These are phyloP conservation scores for Sporopachydermia lactativora DNA, from an alignment of 805 yeast species.

Conservation along the genomic window DNA sequence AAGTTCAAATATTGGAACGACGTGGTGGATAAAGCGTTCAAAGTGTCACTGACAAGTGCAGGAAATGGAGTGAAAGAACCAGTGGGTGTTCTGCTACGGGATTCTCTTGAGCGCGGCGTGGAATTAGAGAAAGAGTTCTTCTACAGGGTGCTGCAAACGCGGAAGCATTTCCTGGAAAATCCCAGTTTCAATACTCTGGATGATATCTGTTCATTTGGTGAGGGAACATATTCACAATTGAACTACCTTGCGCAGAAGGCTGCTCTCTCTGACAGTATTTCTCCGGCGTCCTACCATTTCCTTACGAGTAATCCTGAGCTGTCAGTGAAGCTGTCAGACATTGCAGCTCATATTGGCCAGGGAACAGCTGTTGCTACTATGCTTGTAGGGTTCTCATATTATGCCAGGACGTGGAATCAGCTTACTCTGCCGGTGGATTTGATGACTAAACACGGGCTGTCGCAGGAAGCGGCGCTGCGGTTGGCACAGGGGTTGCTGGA, in stretches of 20 bases:
- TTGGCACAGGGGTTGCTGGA: constrained; percentile 18
- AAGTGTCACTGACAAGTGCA: constrained; percentile 7
- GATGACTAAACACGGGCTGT: constrained; percentile 35
- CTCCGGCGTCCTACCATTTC: constrained; percentile 39
- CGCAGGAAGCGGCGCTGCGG: constrained; percentile 52
- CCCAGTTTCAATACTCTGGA: constrained; percentile 34
- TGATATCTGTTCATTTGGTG: constrained; percentile 62
- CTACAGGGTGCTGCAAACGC: constrained; percentile 44
- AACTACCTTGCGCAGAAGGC: constrained; percentile 52
- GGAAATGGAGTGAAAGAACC: constrained; percentile 39
- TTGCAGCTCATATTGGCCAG: constrained; percentile 73
- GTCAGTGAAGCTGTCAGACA: constrained; percentile 36
- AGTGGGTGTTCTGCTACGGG: constrained; percentile 41
- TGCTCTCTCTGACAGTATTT: constrained; percentile 38
- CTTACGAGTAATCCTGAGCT: constrained; percentile 31
- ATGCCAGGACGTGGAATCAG: constrained; percentile 34
- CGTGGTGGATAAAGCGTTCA: constrained; percentile 32
- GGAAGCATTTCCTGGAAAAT: constrained; percentile 36
- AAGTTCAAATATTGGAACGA: constrained; percentile 70
- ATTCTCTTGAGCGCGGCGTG: constrained; percentile 33
- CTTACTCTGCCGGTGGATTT: constrained; percentile 51
- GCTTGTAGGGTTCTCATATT: constrained; percentile 45
- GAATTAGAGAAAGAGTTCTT: constrained; percentile 40
- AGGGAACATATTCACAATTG: constrained; percentile 63
- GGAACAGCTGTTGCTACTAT: constrained; percentile 58